Evolutionary conservation across 2,329 filamentous ascomycete genomes (phyloP), one percentile per base, ranked within the genome.

Genomic region (Exophiala sideris): DNA sequence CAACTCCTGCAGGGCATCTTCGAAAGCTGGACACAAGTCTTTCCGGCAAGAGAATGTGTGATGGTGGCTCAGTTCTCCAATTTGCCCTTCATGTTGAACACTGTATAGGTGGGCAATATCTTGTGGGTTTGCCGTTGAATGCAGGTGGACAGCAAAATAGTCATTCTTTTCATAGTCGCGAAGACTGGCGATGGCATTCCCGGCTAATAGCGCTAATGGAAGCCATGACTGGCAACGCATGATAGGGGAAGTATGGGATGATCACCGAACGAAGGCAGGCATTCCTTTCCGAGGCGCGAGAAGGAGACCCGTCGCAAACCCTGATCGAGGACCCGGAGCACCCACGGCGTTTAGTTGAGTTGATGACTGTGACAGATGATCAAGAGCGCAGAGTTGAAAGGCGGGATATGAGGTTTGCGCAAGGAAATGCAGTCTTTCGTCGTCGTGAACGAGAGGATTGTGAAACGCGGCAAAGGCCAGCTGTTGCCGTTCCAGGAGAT

Each of bases 71-170:
- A 99, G 79, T 66, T 89, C 82, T 61, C 88, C 88, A 14, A 97
- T 79, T 44, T 82, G 82, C 35, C 92, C 92, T 65, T 96, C 88
- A 70, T 96, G 86, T 41, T 81, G 78, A 45, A 96, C 77, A 16
- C 89, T 90, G 7, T 99, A 76, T 18, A 83, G 79, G 42, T 76
- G 74, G 24, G 91, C 91, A 59, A 96, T 78, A 38, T 86, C 78
- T 20, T 80, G 73, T 12, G 91, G 90, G 11, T 83, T 78, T 5
- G 81, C 77, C 35, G 80, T 76, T 10, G 81, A 74, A 55, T 87
- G 82, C 66, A 99, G 81, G 62, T 96, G 88, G 44, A 99, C 79
- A 60, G 95, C 91, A 70, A 97, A 96, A 74, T 95, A 97, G 71
- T 99, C 92, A 72, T 91, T 84, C 36, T 81, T 79, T 46, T 87